These are phyloP conservation scores for Syzygium grande DNA, from an alignment of 345 rosid species.

Conservation along the genomic window DNA sequence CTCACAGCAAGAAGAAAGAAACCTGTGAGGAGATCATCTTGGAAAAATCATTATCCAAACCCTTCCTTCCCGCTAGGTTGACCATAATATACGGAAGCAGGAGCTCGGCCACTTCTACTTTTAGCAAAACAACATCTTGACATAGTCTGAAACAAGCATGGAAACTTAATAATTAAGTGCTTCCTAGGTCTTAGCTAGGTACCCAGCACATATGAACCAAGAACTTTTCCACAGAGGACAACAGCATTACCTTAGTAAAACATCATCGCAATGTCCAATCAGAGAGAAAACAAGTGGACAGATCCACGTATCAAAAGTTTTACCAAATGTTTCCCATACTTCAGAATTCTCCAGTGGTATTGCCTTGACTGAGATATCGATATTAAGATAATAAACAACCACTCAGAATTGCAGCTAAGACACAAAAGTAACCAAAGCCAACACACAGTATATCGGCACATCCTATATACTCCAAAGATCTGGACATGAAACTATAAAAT, in stretches of 20 bases:
- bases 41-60: conserved; percentile 38
- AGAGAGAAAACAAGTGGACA: conserved; percentile 79
- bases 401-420: background rate
- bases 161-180: conserved; percentile 1
- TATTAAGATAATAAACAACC: background rate
- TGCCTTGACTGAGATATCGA: conserved; percentile 39
- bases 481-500: background rate
- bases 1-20: conserved; percentile 1
- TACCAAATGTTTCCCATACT: conserved; percentile 67
- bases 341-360: conserved; percentile 49
- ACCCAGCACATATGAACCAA: background rate
- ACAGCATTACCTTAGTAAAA: conserved; percentile 55
- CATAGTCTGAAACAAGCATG: conserved; percentile 51
- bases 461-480: background rate
- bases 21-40: conserved; percentile 69
- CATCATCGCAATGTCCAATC: conserved; percentile 64
- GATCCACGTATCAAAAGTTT: conserved; percentile 79
- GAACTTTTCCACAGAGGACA: background rate
- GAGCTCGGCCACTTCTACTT: conserved; percentile 91
- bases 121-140: conserved; percentile 70
- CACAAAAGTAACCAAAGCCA: background rate
- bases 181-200: background rate
- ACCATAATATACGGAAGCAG: conserved; percentile 65
- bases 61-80: conserved; percentile 62
- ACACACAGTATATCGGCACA: background rate